Percentiles rank a stretch among this genome's conserved stretches.
Evolutionary conservation across 2,329 filamentous ascomycete genomes (phyloP).

Genomic region (Colletotrichum eremochloae): DNA sequence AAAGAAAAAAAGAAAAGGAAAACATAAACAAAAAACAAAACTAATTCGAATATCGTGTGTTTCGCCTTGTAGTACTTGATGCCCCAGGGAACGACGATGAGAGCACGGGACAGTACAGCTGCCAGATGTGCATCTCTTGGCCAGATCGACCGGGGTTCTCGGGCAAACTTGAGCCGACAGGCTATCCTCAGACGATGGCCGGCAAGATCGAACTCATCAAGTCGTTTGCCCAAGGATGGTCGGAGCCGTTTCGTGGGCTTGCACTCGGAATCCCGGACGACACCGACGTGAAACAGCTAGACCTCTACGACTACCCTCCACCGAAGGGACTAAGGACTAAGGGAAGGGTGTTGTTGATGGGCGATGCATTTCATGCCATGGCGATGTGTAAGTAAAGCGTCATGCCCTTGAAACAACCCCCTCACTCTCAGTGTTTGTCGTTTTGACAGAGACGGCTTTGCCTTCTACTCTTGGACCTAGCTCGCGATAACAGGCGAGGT

Average conservation of each 20-base stretch:
- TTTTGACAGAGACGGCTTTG: neutral
- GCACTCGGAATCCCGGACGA: slow-evolving; percentile 56
- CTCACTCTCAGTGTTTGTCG: neutral
- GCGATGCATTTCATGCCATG: slow-evolving; percentile 71
- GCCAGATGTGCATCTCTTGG: slow-evolving; percentile 68
- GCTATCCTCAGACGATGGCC: slow-evolving; percentile 55
- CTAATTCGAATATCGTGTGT: slow-evolving; percentile 4
- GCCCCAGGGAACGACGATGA: slow-evolving; percentile 58
- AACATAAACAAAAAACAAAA: neutral
- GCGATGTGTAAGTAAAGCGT: slow-evolving; percentile 66
- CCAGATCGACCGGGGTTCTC: slow-evolving; percentile 55
- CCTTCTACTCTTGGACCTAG: neutral
- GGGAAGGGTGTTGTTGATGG: slow-evolving; percentile 61
- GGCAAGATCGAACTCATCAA: slow-evolving; percentile 59
- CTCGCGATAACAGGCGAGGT: slow-evolving; percentile 7
- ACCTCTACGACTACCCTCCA: slow-evolving; percentile 63
- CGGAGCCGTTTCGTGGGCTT: slow-evolving; percentile 62
- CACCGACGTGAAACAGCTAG: slow-evolving; percentile 59
- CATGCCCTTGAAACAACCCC: neutral
- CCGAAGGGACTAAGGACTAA: slow-evolving; percentile 51
- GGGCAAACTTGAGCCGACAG: slow-evolving; percentile 48
- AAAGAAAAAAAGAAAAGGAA: neutral
- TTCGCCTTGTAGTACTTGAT: slow-evolving; percentile 57
- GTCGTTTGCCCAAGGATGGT: slow-evolving; percentile 59
- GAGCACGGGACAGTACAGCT: slow-evolving; percentile 52